A percentile compares a stretch with the other conserved stretches of the same genome.
These are phyloP conservation scores for Fragaria ananassa DNA, from an alignment of 306 rosid species.

Conservation along the genomic window DNA sequence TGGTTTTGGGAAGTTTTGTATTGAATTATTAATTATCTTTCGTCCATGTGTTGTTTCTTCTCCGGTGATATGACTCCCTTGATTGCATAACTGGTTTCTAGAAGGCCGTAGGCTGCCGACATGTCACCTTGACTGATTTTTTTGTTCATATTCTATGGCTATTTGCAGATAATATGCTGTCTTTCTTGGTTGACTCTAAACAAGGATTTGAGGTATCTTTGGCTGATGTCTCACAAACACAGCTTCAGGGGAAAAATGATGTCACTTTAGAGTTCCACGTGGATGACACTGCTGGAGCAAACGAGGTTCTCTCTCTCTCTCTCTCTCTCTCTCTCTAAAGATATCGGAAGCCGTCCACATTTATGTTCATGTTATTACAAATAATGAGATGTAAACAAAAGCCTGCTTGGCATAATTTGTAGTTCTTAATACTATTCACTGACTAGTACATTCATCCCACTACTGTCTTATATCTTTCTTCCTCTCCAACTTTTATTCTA, in stretches of 20 bases:
- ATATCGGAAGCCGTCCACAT: not conserved
- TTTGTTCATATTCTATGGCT: conserved; percentile 16
- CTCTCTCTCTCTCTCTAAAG: not conserved
- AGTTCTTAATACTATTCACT: not conserved
- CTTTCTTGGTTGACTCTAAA: conserved; percentile 82
- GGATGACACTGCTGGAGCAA: conserved; percentile 96
- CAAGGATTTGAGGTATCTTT: conserved; percentile 98
- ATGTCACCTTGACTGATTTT: not conserved
- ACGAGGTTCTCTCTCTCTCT: conserved; percentile 56
- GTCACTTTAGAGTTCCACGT: conserved; percentile 93
- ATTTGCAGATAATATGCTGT: conserved; percentile 78
- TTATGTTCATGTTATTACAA: conserved; percentile 1
- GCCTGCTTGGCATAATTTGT: not conserved
- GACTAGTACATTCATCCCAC: not conserved
- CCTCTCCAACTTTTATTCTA: conserved; percentile 10
- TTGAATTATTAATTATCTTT: not conserved
- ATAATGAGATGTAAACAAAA: not conserved
- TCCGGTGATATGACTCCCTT: not conserved
- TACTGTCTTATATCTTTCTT: conserved; percentile 8
- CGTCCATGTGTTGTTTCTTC: not conserved
- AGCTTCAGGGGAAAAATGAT: conserved; percentile 93
- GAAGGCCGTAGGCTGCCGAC: not conserved
- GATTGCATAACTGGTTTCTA: not conserved
- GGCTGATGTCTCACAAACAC: conserved; percentile 95
- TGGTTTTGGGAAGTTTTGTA: not conserved